A percentile compares a stretch with the other conserved stretches of the same genome.
phyloP scores from a whole-genome alignment of 2,329 filamentous ascomycete genomes.

The Apiospora saccharicola region DNA sequence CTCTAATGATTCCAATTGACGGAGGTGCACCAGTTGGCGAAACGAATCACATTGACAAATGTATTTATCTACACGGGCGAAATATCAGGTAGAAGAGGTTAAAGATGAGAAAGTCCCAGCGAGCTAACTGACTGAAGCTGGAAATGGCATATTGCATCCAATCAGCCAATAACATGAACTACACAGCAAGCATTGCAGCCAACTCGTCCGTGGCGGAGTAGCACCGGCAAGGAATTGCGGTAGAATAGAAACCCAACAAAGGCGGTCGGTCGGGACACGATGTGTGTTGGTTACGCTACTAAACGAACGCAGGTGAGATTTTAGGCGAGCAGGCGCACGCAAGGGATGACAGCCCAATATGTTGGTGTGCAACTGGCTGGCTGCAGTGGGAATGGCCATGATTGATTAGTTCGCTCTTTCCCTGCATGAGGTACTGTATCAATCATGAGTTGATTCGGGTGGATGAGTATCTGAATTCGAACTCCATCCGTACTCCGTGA shows the following conservation, averaged over 20 bases:
- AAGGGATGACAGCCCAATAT: background rate
- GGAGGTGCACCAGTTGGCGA: background rate
- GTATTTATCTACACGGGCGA: background rate
- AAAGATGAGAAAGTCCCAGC: background rate
- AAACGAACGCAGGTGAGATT: conserved; percentile 8
- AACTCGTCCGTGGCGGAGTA: background rate
- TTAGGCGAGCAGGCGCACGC: background rate
- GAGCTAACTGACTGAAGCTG: background rate
- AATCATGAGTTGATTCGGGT: too few species aligned
- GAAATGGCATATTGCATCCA: background rate
- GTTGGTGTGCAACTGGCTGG: background rate
- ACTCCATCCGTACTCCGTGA: too few species aligned
- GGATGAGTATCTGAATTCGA: too few species aligned
- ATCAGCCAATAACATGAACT: background rate
- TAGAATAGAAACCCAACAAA: background rate
- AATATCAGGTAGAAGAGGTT: too few species aligned
- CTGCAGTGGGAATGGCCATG: background rate
- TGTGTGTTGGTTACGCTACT: background rate
- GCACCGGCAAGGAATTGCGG: background rate
- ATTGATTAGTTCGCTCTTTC: too few species aligned
- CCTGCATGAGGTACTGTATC: too few species aligned
- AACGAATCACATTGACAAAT: too few species aligned
- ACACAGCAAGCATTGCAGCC: background rate
- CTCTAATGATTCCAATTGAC: background rate
- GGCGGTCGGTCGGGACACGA: background rate